These are phyloP conservation scores for Pogostemon cablin DNA, from an alignment of 257 asterid species.

Conservation along the genomic window DNA sequence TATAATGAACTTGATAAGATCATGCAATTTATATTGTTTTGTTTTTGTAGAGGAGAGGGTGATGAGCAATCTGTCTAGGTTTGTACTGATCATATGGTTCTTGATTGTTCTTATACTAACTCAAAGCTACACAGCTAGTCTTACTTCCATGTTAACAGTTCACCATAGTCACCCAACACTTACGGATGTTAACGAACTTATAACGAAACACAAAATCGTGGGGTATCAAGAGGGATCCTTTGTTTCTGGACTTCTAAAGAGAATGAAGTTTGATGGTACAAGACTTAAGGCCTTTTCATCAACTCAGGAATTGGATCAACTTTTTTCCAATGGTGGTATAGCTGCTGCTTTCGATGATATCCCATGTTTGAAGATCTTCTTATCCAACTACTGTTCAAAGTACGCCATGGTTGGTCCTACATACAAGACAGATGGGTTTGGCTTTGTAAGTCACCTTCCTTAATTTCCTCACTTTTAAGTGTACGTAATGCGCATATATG, in stretches of 20 bases:
- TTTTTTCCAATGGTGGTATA: constrained; percentile 39
- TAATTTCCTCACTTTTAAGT: not conserved
- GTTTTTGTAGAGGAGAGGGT: constrained; percentile 42
- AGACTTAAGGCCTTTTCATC: constrained; percentile 26
- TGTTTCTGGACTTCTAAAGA: constrained; percentile 29
- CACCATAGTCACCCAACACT: constrained; percentile 40
- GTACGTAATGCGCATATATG: not conserved
- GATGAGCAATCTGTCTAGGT: constrained; percentile 38
- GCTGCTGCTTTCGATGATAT: constrained; percentile 47
- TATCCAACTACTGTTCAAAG: constrained; percentile 37
- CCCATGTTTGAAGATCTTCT: constrained; percentile 49
- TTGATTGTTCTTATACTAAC: constrained; percentile 54
- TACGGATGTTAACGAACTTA: constrained; percentile 34
- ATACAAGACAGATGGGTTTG: constrained; percentile 51
- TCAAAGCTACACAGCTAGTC: constrained; percentile 49
- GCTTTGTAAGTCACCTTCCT: constrained; percentile 46
- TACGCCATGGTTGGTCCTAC: constrained; percentile 47
- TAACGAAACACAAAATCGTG: constrained; percentile 26
- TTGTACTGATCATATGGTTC: constrained; percentile 46
- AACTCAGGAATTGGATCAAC: constrained; percentile 24
- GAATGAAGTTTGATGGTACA: constrained; percentile 27
- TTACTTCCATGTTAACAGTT: constrained; percentile 45
- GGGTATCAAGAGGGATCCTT: constrained; percentile 45
- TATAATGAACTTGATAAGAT: too few relatives aligned
- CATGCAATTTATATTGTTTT: not conserved